Evolutionary conservation across 1,284 basidiomycete genomes (phyloP), one percentile per base, ranked within the genome.

Genomic region (Kalmanozyma brasiliensis): DNA sequence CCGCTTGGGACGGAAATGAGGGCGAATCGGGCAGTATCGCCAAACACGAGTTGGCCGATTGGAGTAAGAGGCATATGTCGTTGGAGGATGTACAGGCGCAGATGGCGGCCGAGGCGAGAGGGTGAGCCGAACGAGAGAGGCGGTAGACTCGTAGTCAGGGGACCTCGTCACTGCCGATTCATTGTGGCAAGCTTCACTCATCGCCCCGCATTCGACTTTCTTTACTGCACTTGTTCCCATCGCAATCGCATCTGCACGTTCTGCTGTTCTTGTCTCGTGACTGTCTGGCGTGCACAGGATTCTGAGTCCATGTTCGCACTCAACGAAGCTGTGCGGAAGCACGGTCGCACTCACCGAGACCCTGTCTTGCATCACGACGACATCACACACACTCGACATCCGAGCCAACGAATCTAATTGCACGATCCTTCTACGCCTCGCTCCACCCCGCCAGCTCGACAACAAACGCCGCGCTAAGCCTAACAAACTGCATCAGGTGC

Each of bases 1-100:
- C 92, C 3, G 92, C 89, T 6, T 97, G 94, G 94, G 89, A 91
- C 46, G 86, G 86, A 23, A 37, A 65, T 24, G 65, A 76, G 40
- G 70, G 75, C 14, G 56, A 73, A 16, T 36, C 56, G 4, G 73
- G 81, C 10, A 74, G 78, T 36, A 72, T 72, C n/a, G 69, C 69
- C 20, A 67, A 72, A 40, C 69, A 72, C 49, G 63, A 72, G 29
- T 30, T 72, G 13, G 63, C 69, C 0, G 63, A 71, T 41, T 59
- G 59, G 52, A 43, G 34, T 8, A 71, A 71, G 36, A 59, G 74
- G 46, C 55, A 70, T 36, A 64, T 70, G 61, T 46, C 49, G n/a
- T 26, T 70, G 16, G 57, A 70, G 29, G 67, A 70, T 22, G 45
- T 58, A 3, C 51, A 56, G n/a, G 48, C 42, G 7, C 52, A 52